Evolutionary conservation across 331 rosid species (phyloP).

Genomic region (Cucumis variabilis): DNA sequence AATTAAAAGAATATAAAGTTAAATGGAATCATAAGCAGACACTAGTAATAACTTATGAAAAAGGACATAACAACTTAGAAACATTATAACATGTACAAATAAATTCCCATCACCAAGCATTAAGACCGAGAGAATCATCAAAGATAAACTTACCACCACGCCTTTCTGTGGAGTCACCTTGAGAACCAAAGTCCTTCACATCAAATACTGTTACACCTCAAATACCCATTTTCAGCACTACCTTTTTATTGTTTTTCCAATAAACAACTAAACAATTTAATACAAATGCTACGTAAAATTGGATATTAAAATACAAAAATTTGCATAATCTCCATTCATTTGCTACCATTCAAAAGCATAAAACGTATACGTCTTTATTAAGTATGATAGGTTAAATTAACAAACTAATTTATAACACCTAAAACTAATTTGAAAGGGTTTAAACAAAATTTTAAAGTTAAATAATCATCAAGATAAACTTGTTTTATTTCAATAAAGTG

Average conservation of each 20-base stretch:
- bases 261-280: neutral
- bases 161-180: slow-evolving; percentile 94
- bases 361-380: neutral
- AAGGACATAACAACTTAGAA: neutral
- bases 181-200: slow-evolving; percentile 92
- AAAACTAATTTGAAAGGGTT: too few species aligned
- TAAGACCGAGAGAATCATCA: slow-evolving; percentile 8
- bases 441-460: too few species aligned
- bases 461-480: too few species aligned
- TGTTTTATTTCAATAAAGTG: too few species aligned
- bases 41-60: neutral
- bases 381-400: neutral
- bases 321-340: neutral
- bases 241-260: slow-evolving; percentile 53
- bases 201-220: slow-evolving; percentile 93
- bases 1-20: slow-evolving; percentile 39
- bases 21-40: neutral
- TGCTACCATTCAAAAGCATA: neutral
- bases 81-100: neutral
- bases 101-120: neutral
- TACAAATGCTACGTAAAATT: neutral
- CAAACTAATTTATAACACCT: too few species aligned
- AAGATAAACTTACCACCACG: slow-evolving; percentile 73
- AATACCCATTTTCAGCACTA: slow-evolving; percentile 82
- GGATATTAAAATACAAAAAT: neutral